Evolutionary conservation across 768 basidiomycete species (phyloP).

Genomic region (Saitozyma podzolica): DNA sequence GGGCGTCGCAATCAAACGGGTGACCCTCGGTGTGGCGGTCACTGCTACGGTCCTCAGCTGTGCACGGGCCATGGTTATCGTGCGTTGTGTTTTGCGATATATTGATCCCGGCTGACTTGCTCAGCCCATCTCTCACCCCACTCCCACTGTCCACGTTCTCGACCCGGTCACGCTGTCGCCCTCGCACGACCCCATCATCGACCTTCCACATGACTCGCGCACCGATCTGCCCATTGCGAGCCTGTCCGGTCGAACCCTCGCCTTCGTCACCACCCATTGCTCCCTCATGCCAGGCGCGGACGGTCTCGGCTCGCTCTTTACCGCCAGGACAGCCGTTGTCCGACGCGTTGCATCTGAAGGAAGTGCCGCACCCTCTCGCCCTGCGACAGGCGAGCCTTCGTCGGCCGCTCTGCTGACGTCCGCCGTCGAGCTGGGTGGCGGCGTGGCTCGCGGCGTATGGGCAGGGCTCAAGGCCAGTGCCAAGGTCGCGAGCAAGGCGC

Average conservation of each 20-base stretch:
- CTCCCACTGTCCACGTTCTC: constrained; percentile 26
- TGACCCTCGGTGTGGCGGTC: constrained; percentile 19
- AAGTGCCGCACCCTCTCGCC: constrained; percentile 1
- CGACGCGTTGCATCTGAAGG: neutral
- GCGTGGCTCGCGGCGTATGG: constrained; percentile 45
- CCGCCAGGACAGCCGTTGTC: constrained; percentile 1
- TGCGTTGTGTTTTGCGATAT: constrained; percentile 1
- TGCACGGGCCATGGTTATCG: constrained; percentile 22
- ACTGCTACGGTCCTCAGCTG: constrained; percentile 13
- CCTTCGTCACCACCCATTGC: constrained; percentile 22
- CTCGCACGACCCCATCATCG: constrained; percentile 5
- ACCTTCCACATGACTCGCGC: constrained; percentile 10
- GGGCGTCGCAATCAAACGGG: constrained; percentile 20
- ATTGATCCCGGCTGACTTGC: neutral
- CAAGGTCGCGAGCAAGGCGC: constrained; percentile 28
- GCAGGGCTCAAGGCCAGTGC: constrained; percentile 46
- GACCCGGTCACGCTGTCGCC: constrained; percentile 15
- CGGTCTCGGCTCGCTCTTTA: constrained; percentile 36
- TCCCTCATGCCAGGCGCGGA: constrained; percentile 27
- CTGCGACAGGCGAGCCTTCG: neutral
- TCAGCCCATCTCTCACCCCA: constrained; percentile 25
- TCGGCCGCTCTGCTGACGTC: constrained; percentile 24
- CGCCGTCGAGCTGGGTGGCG: constrained; percentile 40
- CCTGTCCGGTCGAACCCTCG: constrained; percentile 32
- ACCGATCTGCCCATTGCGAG: constrained; percentile 24